Percentiles rank a stretch among this genome's conserved stretches.
Evolutionary conservation across 2,329 filamentous ascomycete species (phyloP).

Genomic region (Trichoderma aggressivum): DNA sequence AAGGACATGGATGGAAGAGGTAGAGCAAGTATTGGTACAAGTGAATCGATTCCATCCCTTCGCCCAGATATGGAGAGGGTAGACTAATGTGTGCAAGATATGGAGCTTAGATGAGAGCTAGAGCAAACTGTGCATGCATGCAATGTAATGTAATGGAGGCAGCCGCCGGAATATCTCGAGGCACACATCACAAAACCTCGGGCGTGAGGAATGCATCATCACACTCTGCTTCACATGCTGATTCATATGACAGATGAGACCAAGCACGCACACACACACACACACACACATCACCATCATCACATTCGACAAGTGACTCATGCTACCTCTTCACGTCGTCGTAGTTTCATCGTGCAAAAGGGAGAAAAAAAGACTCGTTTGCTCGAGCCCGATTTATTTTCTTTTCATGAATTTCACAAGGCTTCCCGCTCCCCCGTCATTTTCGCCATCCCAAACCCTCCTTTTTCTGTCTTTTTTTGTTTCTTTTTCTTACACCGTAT

Average conservation of each 20-base stretch:
- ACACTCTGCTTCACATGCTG: not conserved
- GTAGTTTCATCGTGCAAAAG: not conserved
- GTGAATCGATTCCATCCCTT: not conserved
- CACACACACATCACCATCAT: not conserved
- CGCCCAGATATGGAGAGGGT: not conserved
- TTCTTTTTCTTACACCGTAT: not conserved
- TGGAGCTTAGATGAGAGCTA: not conserved
- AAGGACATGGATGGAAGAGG: not conserved
- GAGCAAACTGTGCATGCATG: not conserved
- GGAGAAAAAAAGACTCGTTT: not conserved
- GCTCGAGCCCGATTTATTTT: not conserved
- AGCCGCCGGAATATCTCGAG: not conserved
- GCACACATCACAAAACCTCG: not conserved
- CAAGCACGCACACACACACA: not conserved
- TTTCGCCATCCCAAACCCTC: not conserved
- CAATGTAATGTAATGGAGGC: not conserved
- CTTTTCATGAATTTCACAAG: conserved; percentile 9
- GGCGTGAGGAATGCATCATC: not conserved
- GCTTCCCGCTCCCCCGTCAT: not conserved
- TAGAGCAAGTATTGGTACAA: not conserved
- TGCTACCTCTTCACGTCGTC: not conserved
- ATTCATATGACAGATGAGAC: not conserved
- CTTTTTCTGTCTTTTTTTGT: not conserved
- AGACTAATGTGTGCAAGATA: too few relatives aligned
- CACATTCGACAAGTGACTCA: not conserved